Percentiles rank a stretch among this genome's conserved stretches.
Conservation (phyloP, 2,329 filamentous ascomycete species). For the Fusarium ramigenum region DNA sequence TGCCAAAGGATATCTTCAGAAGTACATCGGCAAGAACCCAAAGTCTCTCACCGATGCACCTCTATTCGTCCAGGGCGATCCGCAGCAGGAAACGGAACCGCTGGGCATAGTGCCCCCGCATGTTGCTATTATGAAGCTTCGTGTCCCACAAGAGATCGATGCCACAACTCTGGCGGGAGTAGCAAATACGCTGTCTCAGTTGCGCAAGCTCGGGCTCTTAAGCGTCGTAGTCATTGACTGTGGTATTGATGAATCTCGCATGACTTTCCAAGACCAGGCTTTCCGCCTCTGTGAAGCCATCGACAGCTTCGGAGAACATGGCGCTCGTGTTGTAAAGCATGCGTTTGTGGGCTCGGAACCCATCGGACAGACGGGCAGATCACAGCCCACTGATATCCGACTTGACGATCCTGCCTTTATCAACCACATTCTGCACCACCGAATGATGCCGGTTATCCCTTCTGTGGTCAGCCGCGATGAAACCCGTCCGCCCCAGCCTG, state of each 20-base stretch:
- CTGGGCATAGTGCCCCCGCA: constrained; percentile 54
- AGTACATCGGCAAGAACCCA: constrained; percentile 65
- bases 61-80: constrained; percentile 50
- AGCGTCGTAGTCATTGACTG: constrained; percentile 88
- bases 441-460: constrained; percentile 52
- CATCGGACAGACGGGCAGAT: background rate
- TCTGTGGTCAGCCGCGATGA: constrained; percentile 55
- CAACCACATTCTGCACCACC: constrained; percentile 45
- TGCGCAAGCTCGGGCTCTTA: constrained; percentile 81
- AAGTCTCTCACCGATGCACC: constrained; percentile 39
- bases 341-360: constrained; percentile 37
- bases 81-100: constrained; percentile 10
- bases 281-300: constrained; percentile 79
- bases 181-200: constrained; percentile 83
- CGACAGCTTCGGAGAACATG: constrained; percentile 72
- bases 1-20: constrained; percentile 89
- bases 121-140: constrained; percentile 86
- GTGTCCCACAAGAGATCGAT: constrained; percentile 75
- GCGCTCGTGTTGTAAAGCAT: constrained; percentile 72
- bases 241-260: constrained; percentile 52
- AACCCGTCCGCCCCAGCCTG: constrained; percentile 50
- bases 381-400: constrained; percentile 39
- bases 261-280: constrained; percentile 68
- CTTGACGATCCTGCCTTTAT: constrained; percentile 48
- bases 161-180: constrained; percentile 77